Evolutionary conservation across 108 stramenopile species (phyloP).

Genomic region (Pseudonitzschia pungens): DNA sequence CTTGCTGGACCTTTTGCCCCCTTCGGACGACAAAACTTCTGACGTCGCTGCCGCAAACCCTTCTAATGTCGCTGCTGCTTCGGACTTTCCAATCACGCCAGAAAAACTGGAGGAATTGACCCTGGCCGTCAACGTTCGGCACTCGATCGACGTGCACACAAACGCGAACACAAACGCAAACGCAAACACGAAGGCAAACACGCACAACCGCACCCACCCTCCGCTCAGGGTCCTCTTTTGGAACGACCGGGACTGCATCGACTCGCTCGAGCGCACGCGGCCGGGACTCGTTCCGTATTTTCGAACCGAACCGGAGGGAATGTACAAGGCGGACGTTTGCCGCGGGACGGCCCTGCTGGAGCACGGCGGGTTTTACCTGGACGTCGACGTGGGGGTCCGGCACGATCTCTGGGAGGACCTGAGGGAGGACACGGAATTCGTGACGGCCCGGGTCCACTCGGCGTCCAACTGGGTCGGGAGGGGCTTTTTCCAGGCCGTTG

Average conservation of each 20-base stretch:
- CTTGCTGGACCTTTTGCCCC: constrained; percentile 38
- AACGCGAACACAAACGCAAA: background rate
- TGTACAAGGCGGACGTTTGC: constrained; percentile 88
- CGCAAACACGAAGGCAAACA: background rate
- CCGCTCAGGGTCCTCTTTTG: constrained; percentile 57
- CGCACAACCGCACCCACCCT: too few relatives aligned
- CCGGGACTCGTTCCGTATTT: constrained; percentile 54
- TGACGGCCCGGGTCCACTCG: constrained; percentile 62
- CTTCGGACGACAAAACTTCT: background rate
- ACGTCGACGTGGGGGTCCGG: constrained; percentile 76
- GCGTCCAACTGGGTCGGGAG: constrained; percentile 56
- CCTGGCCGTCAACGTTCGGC: constrained; percentile 49
- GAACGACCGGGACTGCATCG: constrained; percentile 64
- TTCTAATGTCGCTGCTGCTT: background rate
- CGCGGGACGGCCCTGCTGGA: constrained; percentile 76
- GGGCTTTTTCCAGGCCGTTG: constrained; percentile 83
- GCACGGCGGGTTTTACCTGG: constrained; percentile 78
- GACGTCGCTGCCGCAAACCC: too few relatives aligned
- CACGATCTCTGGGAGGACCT: constrained; percentile 57
- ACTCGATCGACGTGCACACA: constrained; percentile 50
- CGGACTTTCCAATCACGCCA: background rate
- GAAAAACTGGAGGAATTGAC: constrained; percentile 51
- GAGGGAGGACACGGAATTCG: constrained; percentile 50
- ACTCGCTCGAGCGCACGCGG: constrained; percentile 26
- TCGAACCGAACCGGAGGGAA: constrained; percentile 55